phyloP scores from a whole-genome alignment of 345 rosid genomes.

The Trapa incisa region DNA sequence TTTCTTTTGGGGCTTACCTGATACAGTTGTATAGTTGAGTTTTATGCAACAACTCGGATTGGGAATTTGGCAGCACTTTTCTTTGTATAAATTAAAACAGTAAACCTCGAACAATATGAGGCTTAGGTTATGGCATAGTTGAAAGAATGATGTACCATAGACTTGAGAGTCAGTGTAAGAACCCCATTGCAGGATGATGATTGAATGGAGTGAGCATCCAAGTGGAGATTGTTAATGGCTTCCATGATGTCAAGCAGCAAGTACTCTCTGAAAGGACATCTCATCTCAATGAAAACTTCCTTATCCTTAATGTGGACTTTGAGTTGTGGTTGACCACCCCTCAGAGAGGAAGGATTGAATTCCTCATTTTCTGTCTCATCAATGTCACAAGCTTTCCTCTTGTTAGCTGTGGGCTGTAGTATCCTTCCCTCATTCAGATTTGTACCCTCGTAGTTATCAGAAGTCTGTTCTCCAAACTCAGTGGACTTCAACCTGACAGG shows the following conservation, averaged over 20 bases:
- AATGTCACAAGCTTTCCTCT: constrained; percentile 49
- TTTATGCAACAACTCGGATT: not conserved
- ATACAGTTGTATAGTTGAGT: too few species aligned
- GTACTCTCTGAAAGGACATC: constrained; percentile 55
- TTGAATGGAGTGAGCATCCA: constrained; percentile 57
- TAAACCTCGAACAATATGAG: too few species aligned
- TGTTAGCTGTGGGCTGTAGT: constrained; percentile 35
- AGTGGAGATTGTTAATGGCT: constrained; percentile 52
- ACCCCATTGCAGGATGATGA: constrained; percentile 51
- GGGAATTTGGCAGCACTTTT: not conserved
- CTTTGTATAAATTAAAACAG: too few species aligned
- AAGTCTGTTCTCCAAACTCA: constrained; percentile 48
- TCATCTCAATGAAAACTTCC: constrained; percentile 58
- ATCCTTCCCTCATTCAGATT: constrained; percentile 20
- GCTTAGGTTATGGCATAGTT: too few species aligned
- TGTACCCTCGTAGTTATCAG: constrained; percentile 41
- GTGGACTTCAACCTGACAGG: constrained; percentile 28
- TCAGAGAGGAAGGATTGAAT: constrained; percentile 10
- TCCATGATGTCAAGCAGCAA: constrained; percentile 72
- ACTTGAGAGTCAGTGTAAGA: constrained; percentile 44
- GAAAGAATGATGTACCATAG: constrained; percentile 41
- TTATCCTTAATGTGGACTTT: constrained; percentile 32
- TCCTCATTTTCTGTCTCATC: constrained; percentile 29
- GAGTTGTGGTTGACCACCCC: constrained; percentile 21
- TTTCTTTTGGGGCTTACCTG: too few species aligned